These are phyloP conservation scores for Solanum bukasovii DNA, from an alignment of 257 asterid species.

Conservation along the genomic window DNA sequence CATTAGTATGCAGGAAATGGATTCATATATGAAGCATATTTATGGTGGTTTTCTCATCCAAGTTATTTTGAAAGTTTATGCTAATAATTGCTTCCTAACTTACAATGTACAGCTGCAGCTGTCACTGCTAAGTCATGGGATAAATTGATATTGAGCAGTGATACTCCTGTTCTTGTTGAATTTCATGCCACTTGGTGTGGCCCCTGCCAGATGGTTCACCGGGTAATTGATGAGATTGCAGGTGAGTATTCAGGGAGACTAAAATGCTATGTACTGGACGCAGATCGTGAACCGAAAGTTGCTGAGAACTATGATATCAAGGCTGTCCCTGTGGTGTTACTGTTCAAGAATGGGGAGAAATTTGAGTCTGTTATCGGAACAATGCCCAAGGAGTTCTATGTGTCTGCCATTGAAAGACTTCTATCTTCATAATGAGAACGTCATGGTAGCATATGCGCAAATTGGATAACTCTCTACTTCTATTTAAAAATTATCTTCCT, in stretches of 20 bases:
- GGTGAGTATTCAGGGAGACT: conserved; percentile 62
- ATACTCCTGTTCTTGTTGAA: conserved; percentile 70
- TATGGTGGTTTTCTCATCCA: neutral
- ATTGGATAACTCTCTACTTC: neutral
- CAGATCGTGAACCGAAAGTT: conserved; percentile 48
- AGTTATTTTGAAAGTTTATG: neutral
- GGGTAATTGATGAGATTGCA: conserved; percentile 80
- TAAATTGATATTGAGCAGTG: conserved; percentile 46
- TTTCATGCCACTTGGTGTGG: conserved; percentile 93
- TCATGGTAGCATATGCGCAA: neutral
- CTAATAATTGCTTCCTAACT: neutral
- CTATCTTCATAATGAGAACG: conserved; percentile 18
- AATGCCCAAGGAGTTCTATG: conserved; percentile 86
- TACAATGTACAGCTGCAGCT: conserved; percentile 35
- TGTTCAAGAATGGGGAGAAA: conserved; percentile 75
- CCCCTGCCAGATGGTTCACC: conserved; percentile 90
- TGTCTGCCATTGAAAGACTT: conserved; percentile 70
- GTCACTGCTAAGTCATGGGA: conserved; percentile 76
- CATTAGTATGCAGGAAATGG: neutral
- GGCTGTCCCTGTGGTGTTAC: conserved; percentile 83
- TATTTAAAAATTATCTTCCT: neutral
- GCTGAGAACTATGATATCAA: conserved; percentile 65
- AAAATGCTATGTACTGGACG: conserved; percentile 61
- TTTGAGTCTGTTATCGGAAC: conserved; percentile 56
- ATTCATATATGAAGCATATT: neutral